Percentiles rank a stretch among this genome's conserved stretches.
These are phyloP conservation scores for Gracilaria domingensis DNA, from an alignment of 23 red algal species.

Conservation along the genomic window DNA sequence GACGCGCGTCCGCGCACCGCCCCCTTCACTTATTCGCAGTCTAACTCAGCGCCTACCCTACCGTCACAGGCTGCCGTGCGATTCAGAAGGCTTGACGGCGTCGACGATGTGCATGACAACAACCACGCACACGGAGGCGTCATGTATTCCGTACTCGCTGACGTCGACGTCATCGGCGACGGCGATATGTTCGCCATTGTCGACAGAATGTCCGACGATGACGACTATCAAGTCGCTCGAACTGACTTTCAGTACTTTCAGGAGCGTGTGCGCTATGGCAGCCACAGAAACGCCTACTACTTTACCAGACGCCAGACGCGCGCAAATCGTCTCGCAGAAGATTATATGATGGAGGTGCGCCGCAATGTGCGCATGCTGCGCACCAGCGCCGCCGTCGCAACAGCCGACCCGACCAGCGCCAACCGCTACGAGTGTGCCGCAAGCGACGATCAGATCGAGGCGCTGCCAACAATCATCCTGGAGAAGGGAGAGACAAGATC, in stretches of 20 bases:
- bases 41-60: slow-evolving; percentile 31
- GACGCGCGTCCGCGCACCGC: not conserved
- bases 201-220: slow-evolving; percentile 57
- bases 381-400: not conserved
- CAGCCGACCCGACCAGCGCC: not conserved
- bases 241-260: slow-evolving; percentile 43
- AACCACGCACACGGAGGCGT: not conserved
- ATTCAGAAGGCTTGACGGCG: not conserved
- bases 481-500: slow-evolving; percentile 67
- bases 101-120: slow-evolving; percentile 7
- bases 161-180: slow-evolving; percentile 30
- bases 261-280: slow-evolving; percentile 27
- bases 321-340: slow-evolving; percentile 6
- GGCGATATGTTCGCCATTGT: slow-evolving; percentile 49
- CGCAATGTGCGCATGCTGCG: slow-evolving; percentile 31
- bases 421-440: slow-evolving; percentile 53
- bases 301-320: slow-evolving; percentile 52
- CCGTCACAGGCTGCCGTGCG: slow-evolving; percentile 31
- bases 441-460: slow-evolving; percentile 67
- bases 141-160: slow-evolving; percentile 43
- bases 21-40: slow-evolving; percentile 1
- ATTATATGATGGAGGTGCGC: slow-evolving; percentile 40
- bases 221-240: slow-evolving; percentile 40
- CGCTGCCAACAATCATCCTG: slow-evolving; percentile 46
- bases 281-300: slow-evolving; percentile 43